Percentiles rank a stretch among this genome's conserved stretches.
Evolutionary conservation across 306 rosid genomes (phyloP).

Genomic region (Pyrus bretschneideri): DNA sequence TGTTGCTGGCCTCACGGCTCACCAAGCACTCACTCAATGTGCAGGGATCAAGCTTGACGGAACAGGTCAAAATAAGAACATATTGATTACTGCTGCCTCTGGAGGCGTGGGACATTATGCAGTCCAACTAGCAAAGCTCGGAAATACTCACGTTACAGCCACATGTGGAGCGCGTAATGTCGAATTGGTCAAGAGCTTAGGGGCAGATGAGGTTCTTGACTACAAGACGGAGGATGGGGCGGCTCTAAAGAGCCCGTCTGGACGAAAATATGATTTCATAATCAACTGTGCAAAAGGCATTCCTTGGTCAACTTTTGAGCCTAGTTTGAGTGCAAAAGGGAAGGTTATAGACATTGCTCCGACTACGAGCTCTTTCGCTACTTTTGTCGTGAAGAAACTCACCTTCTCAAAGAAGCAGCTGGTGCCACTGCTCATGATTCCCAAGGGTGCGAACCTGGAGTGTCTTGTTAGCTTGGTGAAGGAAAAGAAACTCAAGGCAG

Average conservation of each 20-base stretch:
- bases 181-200: constrained; percentile 46
- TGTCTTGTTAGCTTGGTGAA: constrained; percentile 47
- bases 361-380: constrained; percentile 18
- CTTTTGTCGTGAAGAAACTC: constrained; percentile 46
- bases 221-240: constrained; percentile 62
- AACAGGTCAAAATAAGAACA: constrained; percentile 35
- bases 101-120: constrained; percentile 83
- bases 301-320: constrained; percentile 75
- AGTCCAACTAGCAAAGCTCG: constrained; percentile 76
- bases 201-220: constrained; percentile 79
- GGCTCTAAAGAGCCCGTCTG: constrained; percentile 58
- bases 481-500: constrained; percentile 57
- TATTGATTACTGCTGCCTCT: constrained; percentile 71
- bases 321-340: constrained; percentile 47
- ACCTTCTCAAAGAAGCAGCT: constrained; percentile 57
- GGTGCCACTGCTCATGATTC: constrained; percentile 48
- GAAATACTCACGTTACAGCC: constrained; percentile 66
- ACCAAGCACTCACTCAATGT: constrained; percentile 45
- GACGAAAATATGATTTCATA: constrained; percentile 55
- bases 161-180: constrained; percentile 71
- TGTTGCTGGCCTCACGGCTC: constrained; percentile 61
- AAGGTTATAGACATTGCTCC: constrained; percentile 69
- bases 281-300: constrained; percentile 47
- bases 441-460: constrained; percentile 42
- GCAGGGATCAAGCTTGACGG: constrained; percentile 49